Percentiles rank a stretch among this genome's conserved stretches.
phyloP scores from a whole-genome alignment of 2,329 filamentous ascomycete genomes.

The Clathrospora elynae region DNA sequence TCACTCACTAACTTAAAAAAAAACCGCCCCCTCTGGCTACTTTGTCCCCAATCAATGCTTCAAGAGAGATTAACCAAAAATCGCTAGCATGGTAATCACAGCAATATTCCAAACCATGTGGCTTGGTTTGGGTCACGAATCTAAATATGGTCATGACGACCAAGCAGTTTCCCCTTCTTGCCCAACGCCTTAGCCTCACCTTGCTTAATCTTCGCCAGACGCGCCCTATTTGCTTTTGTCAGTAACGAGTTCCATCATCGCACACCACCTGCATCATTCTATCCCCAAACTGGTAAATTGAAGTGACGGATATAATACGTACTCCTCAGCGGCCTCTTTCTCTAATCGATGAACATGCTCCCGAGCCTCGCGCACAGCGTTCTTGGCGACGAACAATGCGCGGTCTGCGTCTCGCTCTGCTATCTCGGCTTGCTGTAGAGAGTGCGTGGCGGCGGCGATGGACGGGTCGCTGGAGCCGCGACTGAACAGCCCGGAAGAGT shows the following conservation, averaged over 20 bases:
- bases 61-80: neutral
- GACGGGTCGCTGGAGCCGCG: constrained; percentile 62
- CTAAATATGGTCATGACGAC: constrained; percentile 40
- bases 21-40: too few species aligned
- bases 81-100: neutral
- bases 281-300: too few species aligned
- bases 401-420: constrained; percentile 70
- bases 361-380: constrained; percentile 65
- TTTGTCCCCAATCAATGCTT: too few species aligned
- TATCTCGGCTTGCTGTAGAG: constrained; percentile 65
- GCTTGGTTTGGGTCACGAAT: too few species aligned
- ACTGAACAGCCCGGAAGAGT: constrained; percentile 50
- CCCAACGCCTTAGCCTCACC: constrained; percentile 67
- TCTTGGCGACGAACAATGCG: constrained; percentile 63
- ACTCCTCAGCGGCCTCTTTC: constrained; percentile 60
- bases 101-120: too few species aligned
- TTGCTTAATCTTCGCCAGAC: constrained; percentile 70
- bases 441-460: constrained; percentile 66
- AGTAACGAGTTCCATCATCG: constrained; percentile 4
- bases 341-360: constrained; percentile 68
- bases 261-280: neutral
- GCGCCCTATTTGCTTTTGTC: too few species aligned
- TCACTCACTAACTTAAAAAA: too few species aligned
- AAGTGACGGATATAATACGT: constrained; percentile 4
- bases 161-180: constrained; percentile 71